These are phyloP conservation scores for Lodderomyces oxycetoniae DNA, from an alignment of 1,139 yeast genomes.

Conservation along the genomic window DNA sequence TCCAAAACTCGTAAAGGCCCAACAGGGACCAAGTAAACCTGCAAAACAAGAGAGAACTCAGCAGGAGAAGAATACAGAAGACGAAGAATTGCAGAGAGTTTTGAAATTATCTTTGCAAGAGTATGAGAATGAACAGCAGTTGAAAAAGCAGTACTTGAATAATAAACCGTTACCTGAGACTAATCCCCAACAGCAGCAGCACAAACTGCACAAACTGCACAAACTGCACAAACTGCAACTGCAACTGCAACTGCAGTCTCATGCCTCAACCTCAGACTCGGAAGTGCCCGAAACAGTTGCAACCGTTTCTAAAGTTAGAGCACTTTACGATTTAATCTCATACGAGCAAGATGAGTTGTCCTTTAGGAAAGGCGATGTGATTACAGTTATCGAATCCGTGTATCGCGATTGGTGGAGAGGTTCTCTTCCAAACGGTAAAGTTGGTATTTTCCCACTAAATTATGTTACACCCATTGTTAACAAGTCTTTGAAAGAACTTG, in stretches of 20 bases:
- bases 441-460: slow-evolving; percentile 92
- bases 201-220: slow-evolving; percentile 4
- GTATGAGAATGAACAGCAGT: slow-evolving; percentile 38
- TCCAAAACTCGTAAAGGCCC: slow-evolving; percentile 35
- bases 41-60: slow-evolving; percentile 50
- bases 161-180: slow-evolving; percentile 31
- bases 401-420: slow-evolving; percentile 98
- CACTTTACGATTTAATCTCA: slow-evolving; percentile 75
- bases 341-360: slow-evolving; percentile 69
- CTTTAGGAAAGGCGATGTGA: slow-evolving; percentile 69
- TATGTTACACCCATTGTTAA: slow-evolving; percentile 80
- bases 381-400: slow-evolving; percentile 80
- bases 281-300: slow-evolving; percentile 32
- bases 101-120: slow-evolving; percentile 75
- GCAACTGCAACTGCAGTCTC: too few relatives aligned
- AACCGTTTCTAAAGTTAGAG: slow-evolving; percentile 67
- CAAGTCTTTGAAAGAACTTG: slow-evolving; percentile 49
- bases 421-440: slow-evolving; percentile 62
- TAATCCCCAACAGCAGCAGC: slow-evolving; percentile 5
- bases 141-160: slow-evolving; percentile 26
- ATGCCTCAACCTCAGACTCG: slow-evolving; percentile 6
- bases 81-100: slow-evolving; percentile 75
- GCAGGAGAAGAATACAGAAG: slow-evolving; percentile 56
- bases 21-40: slow-evolving; percentile 53
- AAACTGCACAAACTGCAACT: slow-evolving; percentile 1